Base-by-base conservation (phyloP, 768 basidiomycete species). In the Crucibulum laeve region DNA sequence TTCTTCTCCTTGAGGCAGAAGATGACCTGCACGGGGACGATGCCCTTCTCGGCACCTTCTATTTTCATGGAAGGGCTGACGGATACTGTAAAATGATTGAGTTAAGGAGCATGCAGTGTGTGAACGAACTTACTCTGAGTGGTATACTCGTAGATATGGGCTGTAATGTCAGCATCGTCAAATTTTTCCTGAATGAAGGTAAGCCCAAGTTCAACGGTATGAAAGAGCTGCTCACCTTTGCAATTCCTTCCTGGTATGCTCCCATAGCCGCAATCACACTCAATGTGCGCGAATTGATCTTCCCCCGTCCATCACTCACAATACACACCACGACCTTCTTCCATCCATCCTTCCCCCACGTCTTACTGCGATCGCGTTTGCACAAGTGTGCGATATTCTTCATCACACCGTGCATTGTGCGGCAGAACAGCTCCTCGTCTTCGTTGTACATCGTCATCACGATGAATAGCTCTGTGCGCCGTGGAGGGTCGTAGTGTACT, bases 401-500 rank as follows among this genome's bases (percentile, higher is more conserved):
- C 63, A 96, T 91, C 4, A 97, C 88, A 40, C 94, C 94, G 56
- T 95, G 88, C 89, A 97, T 93, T 0, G 94, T 91, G 32, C 93
- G 67, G 54, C 84, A 84, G 65, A 97, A 97, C 4, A 98, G 72
- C 54, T 84, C 79, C 60, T 95, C 92, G 53, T 90, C 82, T 55
- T 92, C 92, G 56, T 96, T 95, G 62, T 95, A 96, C 93, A 97
- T 96, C 11, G 94, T 97, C 80, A 97, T 87, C 33, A 96, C 94
- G 53, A 97, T 94, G 67, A 96, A 95, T 13, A 97, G 70, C 63
- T 98, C 95, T 25, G 94, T 96, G 25, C 87, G 74, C 15, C 94
- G 73, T 0, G 90, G 87, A 0, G 92, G 92, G 54, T 94, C 89
- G 61, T 95, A 94, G 53, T 90, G 80, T n/a, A 80, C 75, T 60